A percentile compares a stretch with the other conserved stretches of the same genome.
These are phyloP conservation scores for Ogataea trehaloabstinens DNA, from an alignment of 805 yeast genomes.

Conservation along the genomic window DNA sequence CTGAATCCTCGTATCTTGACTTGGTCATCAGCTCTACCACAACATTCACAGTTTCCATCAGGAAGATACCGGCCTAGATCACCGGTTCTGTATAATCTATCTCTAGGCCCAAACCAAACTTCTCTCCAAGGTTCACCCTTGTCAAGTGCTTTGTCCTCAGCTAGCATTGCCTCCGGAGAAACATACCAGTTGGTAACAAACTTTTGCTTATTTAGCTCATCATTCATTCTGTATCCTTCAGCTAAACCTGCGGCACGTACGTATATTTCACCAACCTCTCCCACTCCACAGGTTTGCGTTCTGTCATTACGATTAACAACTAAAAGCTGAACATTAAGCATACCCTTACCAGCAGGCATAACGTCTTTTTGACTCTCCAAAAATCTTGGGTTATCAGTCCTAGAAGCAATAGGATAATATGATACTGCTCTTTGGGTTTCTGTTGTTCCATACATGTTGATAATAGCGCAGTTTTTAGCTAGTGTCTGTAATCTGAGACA, in stretches of 20 bases:
- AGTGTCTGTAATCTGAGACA: constrained; percentile 88
- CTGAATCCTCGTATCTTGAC: constrained; percentile 98
- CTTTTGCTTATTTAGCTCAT: constrained; percentile 83
- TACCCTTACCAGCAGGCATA: constrained; percentile 98
- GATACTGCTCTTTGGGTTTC: constrained; percentile 99
- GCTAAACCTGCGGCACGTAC: constrained; percentile 98
- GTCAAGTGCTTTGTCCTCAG: constrained; percentile 45
- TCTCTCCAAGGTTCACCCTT: constrained; percentile 65
- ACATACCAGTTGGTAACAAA: constrained; percentile 92
- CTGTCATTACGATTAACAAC: constrained; percentile 91
- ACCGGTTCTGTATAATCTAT: constrained; percentile 94
- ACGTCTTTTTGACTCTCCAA: constrained; percentile 85
- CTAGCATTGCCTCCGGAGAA: constrained; percentile 59
- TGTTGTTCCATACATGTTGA: constrained; percentile 99
- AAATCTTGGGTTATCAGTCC: constrained; percentile 65
- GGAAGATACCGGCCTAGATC: constrained; percentile 96
- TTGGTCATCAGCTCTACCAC: constrained; percentile 99
- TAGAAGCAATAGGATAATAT: constrained; percentile 81
- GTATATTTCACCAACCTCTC: constrained; percentile 98
- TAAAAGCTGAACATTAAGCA: constrained; percentile 89
- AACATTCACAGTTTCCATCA: constrained; percentile 96
- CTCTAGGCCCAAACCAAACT: constrained; percentile 92
- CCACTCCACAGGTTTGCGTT: constrained; percentile 93
- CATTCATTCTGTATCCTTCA: constrained; percentile 91
- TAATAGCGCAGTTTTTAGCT: constrained; percentile 85